These are phyloP conservation scores for Lachnellula occidentalis DNA, from an alignment of 2,329 filamentous ascomycete genomes.

Conservation along the genomic window DNA sequence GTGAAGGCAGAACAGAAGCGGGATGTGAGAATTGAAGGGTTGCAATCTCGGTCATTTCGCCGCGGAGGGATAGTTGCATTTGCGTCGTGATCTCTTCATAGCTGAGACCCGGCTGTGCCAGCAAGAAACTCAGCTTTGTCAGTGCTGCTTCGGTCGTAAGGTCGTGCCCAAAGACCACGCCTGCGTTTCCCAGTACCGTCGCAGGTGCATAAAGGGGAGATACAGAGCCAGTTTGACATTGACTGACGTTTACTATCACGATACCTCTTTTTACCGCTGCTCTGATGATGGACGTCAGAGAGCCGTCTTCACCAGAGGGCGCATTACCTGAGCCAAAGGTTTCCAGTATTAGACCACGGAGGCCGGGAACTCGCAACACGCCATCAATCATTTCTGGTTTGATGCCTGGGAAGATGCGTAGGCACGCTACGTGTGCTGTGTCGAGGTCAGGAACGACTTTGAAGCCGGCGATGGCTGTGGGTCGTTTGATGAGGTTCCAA, in stretches of 20 bases:
- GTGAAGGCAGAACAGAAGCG: constrained; percentile 33
- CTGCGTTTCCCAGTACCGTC: constrained; percentile 57
- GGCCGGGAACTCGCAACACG: constrained; percentile 54
- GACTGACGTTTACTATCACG: constrained; percentile 67
- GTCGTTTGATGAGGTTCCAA: constrained; percentile 57
- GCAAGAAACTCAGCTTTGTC: constrained; percentile 38
- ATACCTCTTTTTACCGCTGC: constrained; percentile 61
- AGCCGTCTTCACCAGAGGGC: constrained; percentile 53
- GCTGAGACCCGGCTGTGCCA: constrained; percentile 52
- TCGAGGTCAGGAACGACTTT: constrained; percentile 55
- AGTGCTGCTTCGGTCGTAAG: constrained; percentile 54
- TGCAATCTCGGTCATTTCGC: constrained; percentile 53
- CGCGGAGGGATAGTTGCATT: constrained; percentile 59
- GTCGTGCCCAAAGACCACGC: constrained; percentile 64
- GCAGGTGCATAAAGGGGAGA: constrained; percentile 53
- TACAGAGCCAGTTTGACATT: constrained; percentile 52
- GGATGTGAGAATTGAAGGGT: constrained; percentile 50
- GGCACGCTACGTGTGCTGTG: constrained; percentile 64
- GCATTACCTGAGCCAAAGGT: constrained; percentile 70
- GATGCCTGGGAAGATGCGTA: constrained; percentile 68
- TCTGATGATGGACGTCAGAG: constrained; percentile 57
- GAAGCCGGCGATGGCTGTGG: constrained; percentile 53
- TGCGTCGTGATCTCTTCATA: constrained; percentile 52
- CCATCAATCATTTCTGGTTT: constrained; percentile 65
- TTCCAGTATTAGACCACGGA: constrained; percentile 64